Base-by-base conservation (phyloP, 2,329 filamentous ascomycete genomes). In the Xylariales sp. region DNA sequence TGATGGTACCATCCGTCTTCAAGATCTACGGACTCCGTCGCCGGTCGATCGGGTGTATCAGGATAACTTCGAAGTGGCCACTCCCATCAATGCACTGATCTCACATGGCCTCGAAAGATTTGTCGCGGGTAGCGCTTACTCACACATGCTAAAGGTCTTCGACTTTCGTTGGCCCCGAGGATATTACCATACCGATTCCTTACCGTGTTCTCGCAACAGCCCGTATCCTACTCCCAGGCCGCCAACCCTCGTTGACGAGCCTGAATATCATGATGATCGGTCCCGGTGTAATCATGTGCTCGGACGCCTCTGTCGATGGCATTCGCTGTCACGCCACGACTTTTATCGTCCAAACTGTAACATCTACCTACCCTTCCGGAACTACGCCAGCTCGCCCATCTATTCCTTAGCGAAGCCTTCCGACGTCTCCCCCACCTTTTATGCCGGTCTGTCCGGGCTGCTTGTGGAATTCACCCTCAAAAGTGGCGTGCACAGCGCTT, bases 51-150 rank as follows among this genome's bases (percentile, higher is more conserved):
- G 80, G 8, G 72, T 86, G 7, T 88, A 86, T 73, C 83, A 85
- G 45, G 85, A 88, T 71, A 83, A 84, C 63, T 83, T 86, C 67
- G 81, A 87, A 64, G 80, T 85, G 0, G 80, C 79, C 65, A 80
- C 83, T 36, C 76, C 81, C 14, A 79, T 82, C 34, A 84, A 84
- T 65, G 80, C 84, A 0, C 78, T 88, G 1, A 77, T 87, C 2
- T 80, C 84, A 0, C 84, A 84, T 62, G 85, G 85, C 43, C 78
- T 80, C 1, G 83, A 87, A 56, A 80, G 84, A 12, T 88, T 88
- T 65, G 73, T 87, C 3, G 81, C 81, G 0, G 86, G 85, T 3
- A 84, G 81, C 71, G 82, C 82, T 43, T 77, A 78, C 16, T 78
- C 79, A 3, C 77, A 81, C 0, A 78, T 80, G 9, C 68, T 88